Conservation (phyloP, 805 yeast genomes). For the Babjeviella inositovora region DNA sequence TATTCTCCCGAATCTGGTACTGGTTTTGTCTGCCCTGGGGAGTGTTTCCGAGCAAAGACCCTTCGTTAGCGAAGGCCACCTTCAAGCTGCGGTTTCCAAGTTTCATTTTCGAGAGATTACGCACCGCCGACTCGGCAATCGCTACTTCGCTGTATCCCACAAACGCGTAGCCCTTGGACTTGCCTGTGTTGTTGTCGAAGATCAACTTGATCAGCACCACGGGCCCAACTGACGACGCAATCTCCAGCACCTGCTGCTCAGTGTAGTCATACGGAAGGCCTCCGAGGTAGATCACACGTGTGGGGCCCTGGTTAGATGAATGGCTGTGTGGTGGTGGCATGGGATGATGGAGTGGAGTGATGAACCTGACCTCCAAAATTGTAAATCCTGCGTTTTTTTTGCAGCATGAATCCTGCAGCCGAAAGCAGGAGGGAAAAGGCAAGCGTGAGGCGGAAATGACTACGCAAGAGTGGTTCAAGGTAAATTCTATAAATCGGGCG, state of each 20-base stretch:
- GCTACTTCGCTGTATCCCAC: conserved; percentile 63
- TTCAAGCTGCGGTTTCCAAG: conserved; percentile 58
- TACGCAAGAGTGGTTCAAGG: too few relatives aligned
- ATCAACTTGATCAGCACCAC: conserved; percentile 59
- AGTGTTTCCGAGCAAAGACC: conserved; percentile 4
- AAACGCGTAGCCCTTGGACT: conserved; percentile 82
- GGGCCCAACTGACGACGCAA: conserved; percentile 82
- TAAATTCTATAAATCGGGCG: too few relatives aligned
- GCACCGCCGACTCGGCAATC: conserved; percentile 80
- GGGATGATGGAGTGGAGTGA: neutral
- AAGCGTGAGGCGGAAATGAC: too few relatives aligned
- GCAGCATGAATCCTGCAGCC: too few relatives aligned
- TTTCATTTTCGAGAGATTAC: conserved; percentile 68
- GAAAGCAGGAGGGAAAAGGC: too few relatives aligned
- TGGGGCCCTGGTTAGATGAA: conserved; percentile 4
- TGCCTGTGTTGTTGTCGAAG: conserved; percentile 81
- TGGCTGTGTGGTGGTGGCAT: neutral
- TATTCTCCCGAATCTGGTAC: conserved; percentile 7
- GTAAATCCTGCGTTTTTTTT: too few relatives aligned
- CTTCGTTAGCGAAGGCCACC: conserved; percentile 60
- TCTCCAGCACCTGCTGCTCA: conserved; percentile 74
- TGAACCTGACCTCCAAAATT: too few relatives aligned
- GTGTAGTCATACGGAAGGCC: conserved; percentile 88
- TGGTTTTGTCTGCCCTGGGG: conserved; percentile 3
- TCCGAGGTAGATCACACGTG: conserved; percentile 64